Evolutionary conservation across 2,329 filamentous ascomycete species (phyloP), one percentile per base, ranked within the genome.

Genomic region (Xylariaceae sp.): DNA sequence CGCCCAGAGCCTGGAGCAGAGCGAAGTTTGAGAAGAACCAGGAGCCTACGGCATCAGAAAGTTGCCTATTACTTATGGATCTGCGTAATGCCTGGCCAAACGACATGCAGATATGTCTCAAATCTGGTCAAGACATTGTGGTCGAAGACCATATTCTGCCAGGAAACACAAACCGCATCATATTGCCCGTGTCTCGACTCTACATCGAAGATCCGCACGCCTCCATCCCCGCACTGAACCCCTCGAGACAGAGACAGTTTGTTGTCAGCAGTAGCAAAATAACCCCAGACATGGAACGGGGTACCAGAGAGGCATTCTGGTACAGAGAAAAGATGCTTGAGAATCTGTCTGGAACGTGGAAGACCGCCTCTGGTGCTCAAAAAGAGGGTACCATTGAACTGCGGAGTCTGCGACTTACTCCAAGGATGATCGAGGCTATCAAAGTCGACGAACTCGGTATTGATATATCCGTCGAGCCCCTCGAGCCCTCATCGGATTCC

Each of bases 41-140:
- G 5, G 69, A 35, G 64, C 76, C 39, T 62, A 68, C 49, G 53
- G 76, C 67, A 61, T 73, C 60, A 57, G 81, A 89, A 38, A 85
- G 89, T 62, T 95, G 90, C 62, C 75, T 96, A 35, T 71, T 96
- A 2, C 74, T 94, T 2, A 74, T 96, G 44, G 92, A 96, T 67
- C 74, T 96, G 27, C 84, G 90, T 48, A 97, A 97, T 63, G 85
- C 87, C 1, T 96, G 91, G 91, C 90, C 90, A 2, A 89, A 82
- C 61, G 84, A 86, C 43, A 81, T 96, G 62, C 75, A 80, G 6
- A 77, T 94, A 3, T 78, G 77, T 27, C 68, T 95, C 2, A 70
- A 80, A 45, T 73, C 73, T 11, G 73, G 78, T 41, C 74, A 78
- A 38, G 73, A 71, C 27, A 68, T 77, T 45, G 58, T 62, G 2